These are phyloP conservation scores for Chrysochromulina parva DNA, from an alignment of 78 protist species.

Conservation along the genomic window DNA sequence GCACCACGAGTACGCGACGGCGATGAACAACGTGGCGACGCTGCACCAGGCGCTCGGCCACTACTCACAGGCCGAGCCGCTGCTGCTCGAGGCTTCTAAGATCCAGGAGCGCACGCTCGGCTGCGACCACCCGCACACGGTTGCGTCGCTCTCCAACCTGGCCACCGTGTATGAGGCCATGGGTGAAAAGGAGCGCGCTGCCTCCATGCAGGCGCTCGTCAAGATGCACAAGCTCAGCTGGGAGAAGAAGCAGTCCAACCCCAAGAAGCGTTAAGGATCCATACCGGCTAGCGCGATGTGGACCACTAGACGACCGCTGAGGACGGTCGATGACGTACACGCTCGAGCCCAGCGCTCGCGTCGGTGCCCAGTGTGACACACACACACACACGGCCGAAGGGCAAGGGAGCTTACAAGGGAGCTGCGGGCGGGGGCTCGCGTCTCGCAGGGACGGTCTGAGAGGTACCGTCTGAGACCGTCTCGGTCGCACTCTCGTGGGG, in stretches of 20 bases:
- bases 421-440: no score
- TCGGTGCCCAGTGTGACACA: no score
- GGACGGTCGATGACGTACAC: no score
- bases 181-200: neutral
- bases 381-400: no score
- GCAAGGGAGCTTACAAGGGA: no score
- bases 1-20: slow-evolving; percentile 15
- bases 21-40: slow-evolving; percentile 19
- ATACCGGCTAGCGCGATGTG: no score
- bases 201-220: neutral
- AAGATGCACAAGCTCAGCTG: neutral
- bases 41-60: slow-evolving; percentile 24
- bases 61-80: neutral
- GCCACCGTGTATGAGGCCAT: slow-evolving; percentile 31
- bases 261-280: no score
- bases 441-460: no score
- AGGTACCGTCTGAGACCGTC: no score
- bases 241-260: slow-evolving; percentile 17
- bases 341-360: no score
- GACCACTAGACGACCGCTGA: no score
- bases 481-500: no score
- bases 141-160: slow-evolving; percentile 13
- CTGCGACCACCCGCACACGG: slow-evolving; percentile 21
- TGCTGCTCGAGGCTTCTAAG: neutral
- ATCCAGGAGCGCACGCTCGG: slow-evolving; percentile 4